Conservation (phyloP, 1,139 yeast genomes). For the Yamadazyma trypodendri region DNA sequence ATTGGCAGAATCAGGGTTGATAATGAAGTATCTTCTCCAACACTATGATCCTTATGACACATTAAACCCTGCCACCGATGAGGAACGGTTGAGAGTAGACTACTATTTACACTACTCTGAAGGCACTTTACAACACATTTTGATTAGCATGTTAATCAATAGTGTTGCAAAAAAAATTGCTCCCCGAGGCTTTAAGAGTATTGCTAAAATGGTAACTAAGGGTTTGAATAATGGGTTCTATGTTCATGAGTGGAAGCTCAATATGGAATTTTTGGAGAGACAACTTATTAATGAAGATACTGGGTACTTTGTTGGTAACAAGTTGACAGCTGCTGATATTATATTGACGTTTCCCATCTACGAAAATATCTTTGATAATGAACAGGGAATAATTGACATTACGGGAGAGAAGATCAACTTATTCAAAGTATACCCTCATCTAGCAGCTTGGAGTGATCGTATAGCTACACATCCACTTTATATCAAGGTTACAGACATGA, state of each 20-base stretch:
- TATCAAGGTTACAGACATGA: constrained; percentile 27
- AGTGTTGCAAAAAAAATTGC: constrained; percentile 36
- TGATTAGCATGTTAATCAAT: constrained; percentile 43
- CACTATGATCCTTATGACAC: constrained; percentile 38
- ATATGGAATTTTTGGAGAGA: constrained; percentile 42
- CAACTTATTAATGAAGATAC: constrained; percentile 37
- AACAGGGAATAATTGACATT: constrained; percentile 33
- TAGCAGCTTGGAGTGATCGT: constrained; percentile 38
- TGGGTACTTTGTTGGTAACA: constrained; percentile 55
- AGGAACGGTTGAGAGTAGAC: constrained; percentile 41
- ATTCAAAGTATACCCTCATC: constrained; percentile 25
- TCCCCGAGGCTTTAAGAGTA: constrained; percentile 47
- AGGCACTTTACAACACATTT: constrained; percentile 52
- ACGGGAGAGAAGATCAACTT: constrained; percentile 35
- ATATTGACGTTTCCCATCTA: constrained; percentile 46
- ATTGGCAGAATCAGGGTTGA: constrained; percentile 49
- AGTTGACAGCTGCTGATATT: constrained; percentile 60
- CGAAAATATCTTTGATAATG: constrained; percentile 44
- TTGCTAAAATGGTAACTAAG: constrained; percentile 40
- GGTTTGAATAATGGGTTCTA: constrained; percentile 44
- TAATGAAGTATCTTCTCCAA: constrained; percentile 42
- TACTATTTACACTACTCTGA: constrained; percentile 57
- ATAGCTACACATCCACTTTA: constrained; percentile 33
- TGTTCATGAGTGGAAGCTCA: constrained; percentile 39
- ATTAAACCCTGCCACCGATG: constrained; percentile 30